Base-by-base conservation (phyloP, 805 yeast species). In the Candida endomychidarum region DNA sequence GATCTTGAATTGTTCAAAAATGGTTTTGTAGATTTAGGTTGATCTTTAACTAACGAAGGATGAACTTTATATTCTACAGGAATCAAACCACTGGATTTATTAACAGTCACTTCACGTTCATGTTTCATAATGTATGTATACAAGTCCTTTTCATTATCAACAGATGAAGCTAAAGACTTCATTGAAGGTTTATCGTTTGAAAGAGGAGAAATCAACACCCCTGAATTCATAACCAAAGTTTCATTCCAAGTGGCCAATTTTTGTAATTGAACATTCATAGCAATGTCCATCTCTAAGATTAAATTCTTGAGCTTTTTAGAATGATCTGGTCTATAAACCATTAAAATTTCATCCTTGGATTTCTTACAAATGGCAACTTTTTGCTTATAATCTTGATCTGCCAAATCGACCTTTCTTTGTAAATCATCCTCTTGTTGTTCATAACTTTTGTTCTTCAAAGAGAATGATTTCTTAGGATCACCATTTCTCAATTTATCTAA, bases 361-460 rank as follows among this genome's bases (percentile, higher is more conserved):
- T 84, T 78, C 49, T 84, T 82, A 21, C 93, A 85, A 2, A 78
- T 65, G 29, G 81, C 75, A 4, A 89, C 95, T 54, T 78, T 84
- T 53, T 77, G 79, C 58, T 82, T 81, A 65, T 88, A 93, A 47
- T 93, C 99, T 39, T 77, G 74, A 60, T 93, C 97, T 0, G 97
- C 95, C 40, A 70, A 63, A 49, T 83, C 86, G 34, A 93, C 86
- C 56, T 91, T 90, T 40, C 81, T 67, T 45, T 76, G 80, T 14
- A 91, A 68, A 36, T 90, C 96, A 56, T 91, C 98, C 57, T 93
- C 98, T 57, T 83, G 86, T 63, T 91, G 97, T 38, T 82, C 83
- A 1, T 85, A 80, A 0, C 89, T 81, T 49, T 83, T 83, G 28
- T 86, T 77, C 56, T 86, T 86, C 57, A 93, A 74, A 2, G 91